Percentiles rank a stretch among this genome's conserved stretches.
phyloP scores from a whole-genome alignment of 306 rosid genomes.

The Prunus padus region DNA sequence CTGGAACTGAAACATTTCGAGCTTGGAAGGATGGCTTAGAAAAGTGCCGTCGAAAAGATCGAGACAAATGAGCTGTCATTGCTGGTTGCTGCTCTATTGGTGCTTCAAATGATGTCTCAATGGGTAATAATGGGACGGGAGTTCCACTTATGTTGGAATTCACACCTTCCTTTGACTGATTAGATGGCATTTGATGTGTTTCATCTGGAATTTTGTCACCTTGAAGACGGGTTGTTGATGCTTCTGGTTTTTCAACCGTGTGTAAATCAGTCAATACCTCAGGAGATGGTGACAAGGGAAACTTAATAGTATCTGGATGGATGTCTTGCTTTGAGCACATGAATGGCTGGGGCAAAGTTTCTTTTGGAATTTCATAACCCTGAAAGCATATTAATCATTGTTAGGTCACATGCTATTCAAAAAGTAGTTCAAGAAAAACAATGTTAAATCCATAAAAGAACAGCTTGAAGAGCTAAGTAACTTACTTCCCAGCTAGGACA shows the following conservation, averaged over 20 bases:
- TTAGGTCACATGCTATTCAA: constrained; percentile 19
- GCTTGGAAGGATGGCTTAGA: constrained; percentile 33
- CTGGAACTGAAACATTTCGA: constrained; percentile 22
- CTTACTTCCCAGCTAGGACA: constrained; percentile 3
- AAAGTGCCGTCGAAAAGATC: constrained; percentile 47
- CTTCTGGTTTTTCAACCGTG: constrained; percentile 17
- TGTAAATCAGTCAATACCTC: constrained; percentile 14
- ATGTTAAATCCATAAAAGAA: not conserved
- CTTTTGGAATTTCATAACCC: constrained; percentile 75
- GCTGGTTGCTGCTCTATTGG: constrained; percentile 30
- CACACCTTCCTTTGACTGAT: constrained; percentile 16
- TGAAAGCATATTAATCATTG: constrained; percentile 29
- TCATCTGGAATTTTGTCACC: constrained; percentile 15
- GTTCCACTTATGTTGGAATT: constrained; percentile 6
- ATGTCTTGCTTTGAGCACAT: constrained; percentile 26
- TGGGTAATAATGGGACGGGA: constrained; percentile 15
- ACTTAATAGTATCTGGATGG: constrained; percentile 11
- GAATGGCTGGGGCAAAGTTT: constrained; percentile 69
- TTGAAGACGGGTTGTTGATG: constrained; percentile 16
- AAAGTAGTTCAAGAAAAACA: not conserved
- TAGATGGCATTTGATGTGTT: constrained; percentile 8
- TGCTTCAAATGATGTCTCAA: constrained; percentile 26
- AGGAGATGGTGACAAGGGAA: constrained; percentile 15
- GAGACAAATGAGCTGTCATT: constrained; percentile 50
- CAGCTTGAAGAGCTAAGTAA: not conserved